phyloP scores from a whole-genome alignment of 305 asterid species.

The Fraxinus greggii region DNA sequence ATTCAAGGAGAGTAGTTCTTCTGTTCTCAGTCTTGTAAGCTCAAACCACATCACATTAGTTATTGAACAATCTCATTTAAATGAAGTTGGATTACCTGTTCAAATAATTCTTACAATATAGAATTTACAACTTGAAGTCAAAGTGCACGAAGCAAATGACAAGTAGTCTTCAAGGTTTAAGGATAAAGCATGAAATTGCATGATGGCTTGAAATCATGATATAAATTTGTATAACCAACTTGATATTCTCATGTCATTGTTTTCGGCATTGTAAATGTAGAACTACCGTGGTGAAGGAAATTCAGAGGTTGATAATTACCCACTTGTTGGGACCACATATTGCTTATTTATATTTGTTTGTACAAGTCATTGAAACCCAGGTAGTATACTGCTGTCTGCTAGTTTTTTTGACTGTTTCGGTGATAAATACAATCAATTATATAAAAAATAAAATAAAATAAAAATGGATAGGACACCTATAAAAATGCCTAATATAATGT shows the following conservation, averaged over 20 bases:
- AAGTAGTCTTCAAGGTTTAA: neutral
- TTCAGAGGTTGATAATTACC: neutral
- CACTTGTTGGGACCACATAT: neutral
- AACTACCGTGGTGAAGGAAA: neutral
- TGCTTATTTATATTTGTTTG: neutral
- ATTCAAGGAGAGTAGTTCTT: conserved; percentile 86
- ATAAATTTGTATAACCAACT: neutral
- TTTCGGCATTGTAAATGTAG: neutral
- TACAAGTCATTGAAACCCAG: neutral
- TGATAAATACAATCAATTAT: neutral
- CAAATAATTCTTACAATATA: neutral
- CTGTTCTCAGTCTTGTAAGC: conserved; percentile 87
- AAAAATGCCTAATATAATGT: neutral
- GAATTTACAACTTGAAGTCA: neutral
- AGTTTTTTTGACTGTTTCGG: neutral
- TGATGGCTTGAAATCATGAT: neutral
- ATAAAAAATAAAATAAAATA: too few relatives aligned
- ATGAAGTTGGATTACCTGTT: neutral
- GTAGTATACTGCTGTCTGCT: neutral
- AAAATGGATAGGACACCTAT: neutral
- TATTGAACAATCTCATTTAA: neutral
- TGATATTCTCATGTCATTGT: neutral
- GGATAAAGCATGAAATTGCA: neutral
- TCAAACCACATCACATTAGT: conserved; percentile 25
- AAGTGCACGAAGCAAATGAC: neutral